Conservation (phyloP, 768 basidiomycete genomes). For the Suillus weaverae region DNA sequence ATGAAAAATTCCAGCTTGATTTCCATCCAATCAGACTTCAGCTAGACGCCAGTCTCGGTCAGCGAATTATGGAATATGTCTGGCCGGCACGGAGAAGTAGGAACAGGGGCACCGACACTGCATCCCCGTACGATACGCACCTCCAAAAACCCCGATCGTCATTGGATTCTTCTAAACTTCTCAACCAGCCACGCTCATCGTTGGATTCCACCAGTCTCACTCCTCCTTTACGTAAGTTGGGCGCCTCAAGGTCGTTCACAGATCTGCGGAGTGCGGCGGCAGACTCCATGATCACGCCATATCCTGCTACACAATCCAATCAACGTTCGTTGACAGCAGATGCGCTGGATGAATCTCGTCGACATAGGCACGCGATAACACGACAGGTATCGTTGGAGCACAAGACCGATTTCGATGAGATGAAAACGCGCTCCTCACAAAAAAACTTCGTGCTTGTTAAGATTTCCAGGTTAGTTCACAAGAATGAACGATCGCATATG, state of each 20-base stretch:
- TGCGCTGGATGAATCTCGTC: constrained; percentile 22
- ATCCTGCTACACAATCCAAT: constrained; percentile 12
- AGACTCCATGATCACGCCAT: constrained; percentile 26
- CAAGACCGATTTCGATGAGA: constrained; percentile 69
- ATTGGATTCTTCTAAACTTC: constrained; percentile 48
- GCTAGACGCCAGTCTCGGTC: constrained; percentile 80
- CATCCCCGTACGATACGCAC: constrained; percentile 17
- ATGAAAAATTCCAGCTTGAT: constrained; percentile 76
- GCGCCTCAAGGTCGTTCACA: constrained; percentile 67
- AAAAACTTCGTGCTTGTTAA: constrained; percentile 83
- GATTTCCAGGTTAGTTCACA: constrained; percentile 58
- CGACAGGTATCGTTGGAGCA: constrained; percentile 3
- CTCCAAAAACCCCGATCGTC: constrained; percentile 42
- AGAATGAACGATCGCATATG: neutral
- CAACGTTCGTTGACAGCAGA: constrained; percentile 15
- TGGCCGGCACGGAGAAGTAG: constrained; percentile 64
- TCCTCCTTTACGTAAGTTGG: constrained; percentile 52
- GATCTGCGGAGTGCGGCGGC: constrained; percentile 55
- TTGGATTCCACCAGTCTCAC: constrained; percentile 34
- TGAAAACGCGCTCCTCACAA: constrained; percentile 77
- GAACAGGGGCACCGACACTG: constrained; percentile 12
- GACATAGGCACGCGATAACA: constrained; percentile 15
- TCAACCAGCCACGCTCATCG: constrained; percentile 33
- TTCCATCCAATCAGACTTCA: constrained; percentile 87
- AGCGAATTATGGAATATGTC: constrained; percentile 83